Conservation (phyloP, 2,329 filamentous ascomycete species). For the Pseudocercospora vitis region DNA sequence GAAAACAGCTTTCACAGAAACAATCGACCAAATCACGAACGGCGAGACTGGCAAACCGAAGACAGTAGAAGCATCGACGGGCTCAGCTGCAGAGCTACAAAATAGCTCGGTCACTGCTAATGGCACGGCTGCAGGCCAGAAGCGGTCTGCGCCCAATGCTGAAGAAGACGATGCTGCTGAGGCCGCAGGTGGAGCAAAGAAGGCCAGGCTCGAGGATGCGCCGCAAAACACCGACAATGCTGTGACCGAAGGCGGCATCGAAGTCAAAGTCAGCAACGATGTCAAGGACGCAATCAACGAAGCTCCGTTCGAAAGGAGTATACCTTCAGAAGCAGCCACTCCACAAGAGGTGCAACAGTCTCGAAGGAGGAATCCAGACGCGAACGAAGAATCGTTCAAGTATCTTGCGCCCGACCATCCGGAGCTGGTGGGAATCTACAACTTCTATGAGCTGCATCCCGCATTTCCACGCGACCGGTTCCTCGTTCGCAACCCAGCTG, state of each 20-base stretch:
- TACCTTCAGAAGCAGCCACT: conserved; percentile 15
- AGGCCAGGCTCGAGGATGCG: conserved; percentile 28
- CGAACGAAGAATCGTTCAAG: conserved; percentile 90
- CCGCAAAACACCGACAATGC: conserved; percentile 25
- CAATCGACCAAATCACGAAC: conserved; percentile 44
- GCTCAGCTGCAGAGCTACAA: conserved; percentile 21
- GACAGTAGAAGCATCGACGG: conserved; percentile 14
- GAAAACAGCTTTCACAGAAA: conserved; percentile 38
- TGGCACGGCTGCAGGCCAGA: conserved; percentile 28
- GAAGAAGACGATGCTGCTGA: conserved; percentile 39
- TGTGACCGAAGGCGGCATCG: conserved; percentile 12
- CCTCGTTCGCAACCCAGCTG: conserved; percentile 91
- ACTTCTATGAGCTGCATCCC: conserved; percentile 80
- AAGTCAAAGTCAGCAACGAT: conserved; percentile 23
- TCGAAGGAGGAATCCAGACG: conserved; percentile 40
- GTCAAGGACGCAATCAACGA: conserved; percentile 28
- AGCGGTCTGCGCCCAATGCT: conserved; percentile 44
- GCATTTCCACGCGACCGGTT: conserved; percentile 89
- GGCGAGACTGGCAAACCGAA: conserved; percentile 23
- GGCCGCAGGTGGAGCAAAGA: conserved; percentile 41
- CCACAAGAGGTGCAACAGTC: no score
- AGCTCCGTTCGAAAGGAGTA: conserved; percentile 31
- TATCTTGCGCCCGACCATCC: conserved; percentile 74
- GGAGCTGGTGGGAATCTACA: conserved; percentile 73
- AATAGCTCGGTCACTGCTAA: conserved; percentile 8